Evolutionary conservation across 495 filamentous ascomycete genomes (phyloP).

Genomic region (Pyronema omphalodes): DNA sequence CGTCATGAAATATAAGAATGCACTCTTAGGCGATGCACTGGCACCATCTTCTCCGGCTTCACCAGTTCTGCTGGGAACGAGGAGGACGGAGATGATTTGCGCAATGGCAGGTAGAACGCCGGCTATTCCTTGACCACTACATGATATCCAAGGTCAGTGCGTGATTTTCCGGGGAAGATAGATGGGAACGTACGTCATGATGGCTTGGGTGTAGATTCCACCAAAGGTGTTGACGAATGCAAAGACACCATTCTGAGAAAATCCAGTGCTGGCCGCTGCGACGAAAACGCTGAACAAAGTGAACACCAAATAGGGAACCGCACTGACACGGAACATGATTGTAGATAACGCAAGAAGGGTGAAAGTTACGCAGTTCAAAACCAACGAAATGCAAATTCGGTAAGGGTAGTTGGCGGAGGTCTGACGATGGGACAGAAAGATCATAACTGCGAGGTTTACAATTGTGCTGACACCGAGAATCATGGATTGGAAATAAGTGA

Average conservation of each 20-base stretch:
- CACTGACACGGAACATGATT: constrained; percentile 38
- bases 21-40: constrained; percentile 39
- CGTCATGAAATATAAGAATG: constrained; percentile 81
- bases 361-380: constrained; percentile 55
- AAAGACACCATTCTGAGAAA: constrained; percentile 89
- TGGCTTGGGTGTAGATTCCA: constrained; percentile 77
- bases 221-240: constrained; percentile 77
- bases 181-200: constrained; percentile 48
- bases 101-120: constrained; percentile 80
- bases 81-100: constrained; percentile 65
- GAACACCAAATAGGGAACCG: constrained; percentile 58
- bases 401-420: constrained; percentile 62
- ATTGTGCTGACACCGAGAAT: constrained; percentile 73
- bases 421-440: constrained; percentile 62
- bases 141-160: background rate
- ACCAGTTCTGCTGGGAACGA: constrained; percentile 32
- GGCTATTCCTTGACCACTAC: constrained; percentile 63
- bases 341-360: constrained; percentile 66
- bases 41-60: constrained; percentile 9
- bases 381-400: constrained; percentile 55
- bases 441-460: constrained; percentile 55
- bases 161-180: too few relatives aligned
- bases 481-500: constrained; percentile 65
- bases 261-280: constrained; percentile 57
- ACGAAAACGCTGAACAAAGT: constrained; percentile 66